Conservation (phyloP, 2,329 filamentous ascomycete genomes). For the Aspergillus pseudoglaucus region DNA sequence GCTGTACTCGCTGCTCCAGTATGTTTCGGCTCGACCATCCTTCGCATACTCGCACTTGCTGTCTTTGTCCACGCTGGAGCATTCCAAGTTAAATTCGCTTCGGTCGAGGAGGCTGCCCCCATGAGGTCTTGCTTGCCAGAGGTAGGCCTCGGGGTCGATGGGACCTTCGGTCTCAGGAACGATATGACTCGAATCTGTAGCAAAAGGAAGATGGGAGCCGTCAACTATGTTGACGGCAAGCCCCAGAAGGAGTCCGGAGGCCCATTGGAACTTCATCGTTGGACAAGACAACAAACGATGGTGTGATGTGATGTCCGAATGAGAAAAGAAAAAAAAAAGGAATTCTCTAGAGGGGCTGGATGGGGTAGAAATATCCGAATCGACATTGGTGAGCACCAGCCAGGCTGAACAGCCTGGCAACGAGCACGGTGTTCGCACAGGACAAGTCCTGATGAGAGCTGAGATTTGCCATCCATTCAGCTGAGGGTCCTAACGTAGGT, state of each 20-base stretch:
- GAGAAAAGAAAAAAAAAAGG: constrained; percentile 4
- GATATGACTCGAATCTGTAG: constrained; percentile 1
- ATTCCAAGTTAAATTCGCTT: background rate
- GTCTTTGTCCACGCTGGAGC: background rate
- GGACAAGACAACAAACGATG: constrained; percentile 2
- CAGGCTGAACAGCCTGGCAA: too few species aligned
- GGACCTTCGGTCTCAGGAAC: background rate
- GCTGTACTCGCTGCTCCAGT: constrained; percentile 10
- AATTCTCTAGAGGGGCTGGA: constrained; percentile 4
- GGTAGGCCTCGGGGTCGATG: background rate
- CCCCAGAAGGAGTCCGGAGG: constrained; percentile 6
- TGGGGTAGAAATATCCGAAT: constrained; percentile 5
- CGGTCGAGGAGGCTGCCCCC: background rate
- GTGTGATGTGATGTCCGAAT: constrained; percentile 7
- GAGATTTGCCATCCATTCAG: too few species aligned
- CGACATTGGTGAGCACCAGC: background rate
- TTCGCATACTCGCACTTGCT: constrained; percentile 9
- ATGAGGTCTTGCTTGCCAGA: background rate
- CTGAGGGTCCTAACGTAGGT: too few species aligned
- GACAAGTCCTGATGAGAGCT: too few species aligned
- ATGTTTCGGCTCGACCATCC: constrained; percentile 9
- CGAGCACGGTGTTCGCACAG: too few species aligned
- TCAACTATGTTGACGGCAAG: constrained; percentile 6
- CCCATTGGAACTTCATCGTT: constrained; percentile 5
- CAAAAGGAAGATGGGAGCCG: constrained; percentile 8